Percentiles rank a stretch among this genome's conserved stretches.
phyloP scores from a whole-genome alignment of 495 filamentous ascomycete genomes.

The Rhizodiscina lignyota region DNA sequence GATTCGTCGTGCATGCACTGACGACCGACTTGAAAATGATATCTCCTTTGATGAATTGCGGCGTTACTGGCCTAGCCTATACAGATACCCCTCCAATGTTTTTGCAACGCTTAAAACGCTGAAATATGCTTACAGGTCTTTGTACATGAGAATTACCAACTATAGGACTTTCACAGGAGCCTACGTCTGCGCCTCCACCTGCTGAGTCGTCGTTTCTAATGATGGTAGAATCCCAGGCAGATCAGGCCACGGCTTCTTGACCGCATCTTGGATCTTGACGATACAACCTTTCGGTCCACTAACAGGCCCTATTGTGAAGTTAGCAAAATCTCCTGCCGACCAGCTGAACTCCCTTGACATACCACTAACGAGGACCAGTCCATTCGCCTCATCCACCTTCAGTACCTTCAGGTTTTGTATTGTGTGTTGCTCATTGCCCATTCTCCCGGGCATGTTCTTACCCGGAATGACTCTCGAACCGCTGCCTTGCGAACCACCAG shows the following conservation, averaged over 20 bases:
- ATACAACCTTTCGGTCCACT: slow-evolving; percentile 70
- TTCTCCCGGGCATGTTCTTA: slow-evolving; percentile 93
- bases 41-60: too few species aligned
- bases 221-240: background rate
- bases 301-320: slow-evolving; percentile 38
- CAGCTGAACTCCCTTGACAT: slow-evolving; percentile 11
- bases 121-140: too few species aligned
- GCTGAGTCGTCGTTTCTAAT: too few species aligned
- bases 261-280: slow-evolving; percentile 76
- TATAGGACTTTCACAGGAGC: too few species aligned
- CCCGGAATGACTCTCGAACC: slow-evolving; percentile 85
- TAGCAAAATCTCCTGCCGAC: background rate
- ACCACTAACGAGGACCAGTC: slow-evolving; percentile 78
- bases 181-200: too few species aligned
- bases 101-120: too few species aligned
- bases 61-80: too few species aligned
- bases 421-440: slow-evolving; percentile 77
- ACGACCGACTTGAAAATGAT: too few species aligned
- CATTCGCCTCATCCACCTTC: slow-evolving; percentile 67
- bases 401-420: slow-evolving; percentile 80
- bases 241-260: slow-evolving; percentile 76
- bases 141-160: too few species aligned
- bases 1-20: too few species aligned
- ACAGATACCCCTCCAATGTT: too few species aligned
- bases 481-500: slow-evolving; percentile 74